Base-by-base conservation (phyloP, 257 asterid species). In the Solanum megistacrolobum region DNA sequence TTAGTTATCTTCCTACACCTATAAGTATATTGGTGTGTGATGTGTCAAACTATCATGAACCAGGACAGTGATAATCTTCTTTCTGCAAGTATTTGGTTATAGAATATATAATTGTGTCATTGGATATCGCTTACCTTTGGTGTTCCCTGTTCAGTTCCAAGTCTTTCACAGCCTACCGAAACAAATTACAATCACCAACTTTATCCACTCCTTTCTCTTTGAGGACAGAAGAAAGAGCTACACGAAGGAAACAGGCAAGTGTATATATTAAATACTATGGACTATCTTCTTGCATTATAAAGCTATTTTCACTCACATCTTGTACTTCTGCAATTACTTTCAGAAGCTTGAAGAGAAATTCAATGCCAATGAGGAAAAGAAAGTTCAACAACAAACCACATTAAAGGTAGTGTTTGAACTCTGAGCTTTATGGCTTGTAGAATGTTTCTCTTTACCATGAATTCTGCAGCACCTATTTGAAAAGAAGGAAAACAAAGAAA, bases 331-430 rank as follows among this genome's bases (percentile, higher is more conserved):
- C 68, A 84, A 9, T 86, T n/a, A 16, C 84, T 88, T 90, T 48
- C 92, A 97, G 99, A 97, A 97, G 87, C 99, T 97, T 32, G 99
- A 96, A 92, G 98, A 93, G 66, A 97, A 94, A 89, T 95, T 96
- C 93, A 92, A 91, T 72, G 93, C 93, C 72, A 91, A 96, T 66
- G 97, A 90, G 90, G 90, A 86, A 43, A 92, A 92, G 86, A 92
- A 93, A 87, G 92, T 87, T 90, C 95, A 91, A 89, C 93, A 86
- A 34, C 95, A 96, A 81, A 92, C 92, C 83, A 92, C 92, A 60
- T 66, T 92, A 36, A 97, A 93, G 98, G 99, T 29, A 29, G 29
- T 29, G 29, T 29, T 29, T 29, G 29, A 29, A 29, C 29, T 29
- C 2, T 29, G 29, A 29, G 29, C n/a, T 38, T 10, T 25, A 16